Percentiles rank a stretch among this genome's conserved stretches.
Evolutionary conservation across 73 alveolate genomes (phyloP).

Genomic region (Breviolum minutum): DNA sequence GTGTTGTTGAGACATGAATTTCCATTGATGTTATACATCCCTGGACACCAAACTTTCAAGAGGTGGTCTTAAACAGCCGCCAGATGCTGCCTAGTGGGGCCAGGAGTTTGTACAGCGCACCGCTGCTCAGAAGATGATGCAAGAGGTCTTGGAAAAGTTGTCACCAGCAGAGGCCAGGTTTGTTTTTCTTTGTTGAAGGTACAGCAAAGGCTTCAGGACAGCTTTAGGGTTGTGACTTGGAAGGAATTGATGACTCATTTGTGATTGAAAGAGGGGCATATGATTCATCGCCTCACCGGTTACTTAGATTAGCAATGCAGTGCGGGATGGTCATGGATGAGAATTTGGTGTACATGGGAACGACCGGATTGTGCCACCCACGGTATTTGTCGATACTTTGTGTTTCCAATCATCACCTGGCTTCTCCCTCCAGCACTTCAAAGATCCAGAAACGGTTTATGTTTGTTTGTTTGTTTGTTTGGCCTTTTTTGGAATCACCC

Average conservation of each 20-base stretch:
- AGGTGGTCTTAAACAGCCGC: neutral
- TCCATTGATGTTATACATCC: neutral
- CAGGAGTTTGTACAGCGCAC: constrained; percentile 85
- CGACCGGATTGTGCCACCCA: too few relatives aligned
- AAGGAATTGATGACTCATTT: neutral
- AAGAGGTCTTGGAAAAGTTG: constrained; percentile 92
- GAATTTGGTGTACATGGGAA: too few relatives aligned
- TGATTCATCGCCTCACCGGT: neutral
- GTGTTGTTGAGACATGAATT: too few relatives aligned
- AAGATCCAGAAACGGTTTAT: neutral
- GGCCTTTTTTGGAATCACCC: too few relatives aligned
- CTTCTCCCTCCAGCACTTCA: too few relatives aligned
- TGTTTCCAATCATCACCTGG: too few relatives aligned
- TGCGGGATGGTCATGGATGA: too few relatives aligned
- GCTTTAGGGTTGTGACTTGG: neutral
- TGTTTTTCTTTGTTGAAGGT: too few relatives aligned
- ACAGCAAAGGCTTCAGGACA: too few relatives aligned
- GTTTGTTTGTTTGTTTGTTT: neutral
- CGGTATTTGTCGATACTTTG: too few relatives aligned
- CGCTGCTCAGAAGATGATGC: constrained; percentile 88
- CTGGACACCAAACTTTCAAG: neutral
- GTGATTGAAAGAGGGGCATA: neutral
- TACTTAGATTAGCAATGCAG: too few relatives aligned
- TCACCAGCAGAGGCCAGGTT: constrained; percentile 75
- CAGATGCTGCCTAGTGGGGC: neutral